A percentile compares a stretch with the other conserved stretches of the same genome.
Conservation (phyloP, 2,329 filamentous ascomycete species). For the Aspergillus hiratsukae region DNA sequence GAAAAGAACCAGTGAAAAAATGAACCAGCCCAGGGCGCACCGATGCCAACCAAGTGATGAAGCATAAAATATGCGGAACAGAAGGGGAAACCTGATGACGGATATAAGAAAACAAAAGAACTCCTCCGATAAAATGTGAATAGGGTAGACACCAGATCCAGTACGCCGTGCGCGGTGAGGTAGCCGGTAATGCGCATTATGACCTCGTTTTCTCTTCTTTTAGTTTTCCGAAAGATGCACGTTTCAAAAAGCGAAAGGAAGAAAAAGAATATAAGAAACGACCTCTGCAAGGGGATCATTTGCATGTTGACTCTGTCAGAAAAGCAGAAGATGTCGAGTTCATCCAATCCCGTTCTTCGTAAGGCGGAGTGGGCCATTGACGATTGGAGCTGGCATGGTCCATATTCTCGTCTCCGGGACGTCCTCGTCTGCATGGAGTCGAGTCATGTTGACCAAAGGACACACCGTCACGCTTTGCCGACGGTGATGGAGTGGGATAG, state of each 20-base stretch:
- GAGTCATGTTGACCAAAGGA: constrained; percentile 60
- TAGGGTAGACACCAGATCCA: constrained; percentile 22
- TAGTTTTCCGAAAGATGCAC: constrained; percentile 1
- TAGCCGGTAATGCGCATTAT: constrained; percentile 21
- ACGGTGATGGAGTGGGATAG: constrained; percentile 72
- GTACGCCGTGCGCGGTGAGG: constrained; percentile 29
- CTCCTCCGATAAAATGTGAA: constrained; percentile 14
- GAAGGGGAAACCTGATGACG: neutral
- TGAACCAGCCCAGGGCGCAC: constrained; percentile 17
- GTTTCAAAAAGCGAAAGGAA: constrained; percentile 1
- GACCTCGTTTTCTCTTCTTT: constrained; percentile 18
- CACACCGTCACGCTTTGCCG: constrained; percentile 74
- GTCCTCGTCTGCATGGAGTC: constrained; percentile 60
- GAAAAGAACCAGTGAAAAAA: constrained; percentile 22
- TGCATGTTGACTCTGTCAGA: constrained; percentile 55
- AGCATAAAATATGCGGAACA: constrained; percentile 13
- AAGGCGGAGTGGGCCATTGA: constrained; percentile 94
- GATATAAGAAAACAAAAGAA: constrained; percentile 6
- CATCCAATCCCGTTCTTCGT: constrained; percentile 90
- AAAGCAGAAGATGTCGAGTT: constrained; percentile 77
- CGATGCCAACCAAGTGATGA: constrained; percentile 19
- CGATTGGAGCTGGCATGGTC: constrained; percentile 50
- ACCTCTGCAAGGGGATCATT: constrained; percentile 20
- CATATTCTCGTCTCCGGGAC: constrained; percentile 58
- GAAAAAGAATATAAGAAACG: constrained; percentile 13